These are phyloP conservation scores for Trichoderma sp. DNA, from an alignment of 2,329 filamentous ascomycete species.

Conservation along the genomic window DNA sequence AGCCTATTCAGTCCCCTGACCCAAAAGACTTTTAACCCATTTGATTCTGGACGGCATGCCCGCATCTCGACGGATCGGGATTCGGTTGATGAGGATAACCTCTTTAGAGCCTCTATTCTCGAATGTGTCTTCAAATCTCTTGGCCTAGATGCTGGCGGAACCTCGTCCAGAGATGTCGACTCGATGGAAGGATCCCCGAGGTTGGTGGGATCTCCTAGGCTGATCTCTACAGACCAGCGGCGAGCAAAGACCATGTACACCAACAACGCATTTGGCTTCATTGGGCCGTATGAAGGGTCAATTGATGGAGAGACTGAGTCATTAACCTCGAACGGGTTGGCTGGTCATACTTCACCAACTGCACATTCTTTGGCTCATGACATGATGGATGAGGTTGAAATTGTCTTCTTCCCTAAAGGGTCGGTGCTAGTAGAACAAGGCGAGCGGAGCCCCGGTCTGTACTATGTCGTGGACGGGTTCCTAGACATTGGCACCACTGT, in stretches of 20 bases:
- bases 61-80: slow-evolving; percentile 68
- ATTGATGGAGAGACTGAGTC: slow-evolving; percentile 86
- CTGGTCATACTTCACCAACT: slow-evolving; percentile 62
- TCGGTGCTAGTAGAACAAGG: slow-evolving; percentile 95
- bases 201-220: slow-evolving; percentile 66
- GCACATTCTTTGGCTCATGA: slow-evolving; percentile 71
- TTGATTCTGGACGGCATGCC: slow-evolving; percentile 52
- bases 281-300: slow-evolving; percentile 75
- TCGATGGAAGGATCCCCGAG: slow-evolving; percentile 86
- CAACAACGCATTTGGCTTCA: slow-evolving; percentile 81
- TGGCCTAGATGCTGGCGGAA: slow-evolving; percentile 71
- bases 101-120: slow-evolving; percentile 87
- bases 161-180: slow-evolving; percentile 64
- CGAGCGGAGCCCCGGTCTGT: slow-evolving; percentile 92
- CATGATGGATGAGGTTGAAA: slow-evolving; percentile 88
- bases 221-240: slow-evolving; percentile 81
- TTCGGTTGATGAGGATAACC: slow-evolving; percentile 79
- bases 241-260: slow-evolving; percentile 74
- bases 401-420: slow-evolving; percentile 94
- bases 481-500: slow-evolving; percentile 84
- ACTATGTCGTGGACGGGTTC: slow-evolving; percentile 98
- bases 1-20: slow-evolving; percentile 48
- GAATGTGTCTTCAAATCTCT: slow-evolving; percentile 96
- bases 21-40: slow-evolving; percentile 57
- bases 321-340: slow-evolving; percentile 68